These are phyloP conservation scores for Wickerhamiella kurtzmanii DNA, from an alignment of 805 yeast genomes.

Conservation along the genomic window DNA sequence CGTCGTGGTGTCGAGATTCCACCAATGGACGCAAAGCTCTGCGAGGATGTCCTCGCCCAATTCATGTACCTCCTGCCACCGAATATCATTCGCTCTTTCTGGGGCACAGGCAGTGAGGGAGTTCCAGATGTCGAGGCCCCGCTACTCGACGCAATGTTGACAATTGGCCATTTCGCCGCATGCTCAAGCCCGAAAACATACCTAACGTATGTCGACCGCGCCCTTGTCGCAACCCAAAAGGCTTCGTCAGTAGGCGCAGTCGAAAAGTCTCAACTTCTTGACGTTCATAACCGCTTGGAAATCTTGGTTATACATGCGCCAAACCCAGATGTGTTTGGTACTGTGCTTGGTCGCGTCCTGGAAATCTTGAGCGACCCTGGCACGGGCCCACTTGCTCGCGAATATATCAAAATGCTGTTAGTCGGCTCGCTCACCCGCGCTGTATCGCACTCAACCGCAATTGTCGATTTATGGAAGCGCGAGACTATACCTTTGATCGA, in stretches of 20 bases:
- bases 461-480: background rate
- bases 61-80: background rate
- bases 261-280: background rate
- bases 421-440: slow-evolving; percentile 2
- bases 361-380: background rate
- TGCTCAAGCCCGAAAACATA: background rate
- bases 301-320: slow-evolving; percentile 1
- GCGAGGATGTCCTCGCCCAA: background rate
- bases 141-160: background rate
- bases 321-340: background rate
- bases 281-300: slow-evolving; percentile 2
- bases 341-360: slow-evolving; percentile 1
- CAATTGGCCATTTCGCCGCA: background rate
- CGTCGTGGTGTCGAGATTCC: background rate
- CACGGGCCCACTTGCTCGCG: background rate
- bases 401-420: background rate
- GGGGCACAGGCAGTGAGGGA: background rate
- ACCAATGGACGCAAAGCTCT: background rate
- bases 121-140: background rate
- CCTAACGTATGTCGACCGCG: background rate
- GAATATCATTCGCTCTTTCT: background rate
- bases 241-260: background rate
- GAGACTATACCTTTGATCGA: background rate
- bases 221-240: background rate
- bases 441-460: background rate